Conservation (phyloP, 257 asterid species). For the Linderniella brevidens region DNA sequence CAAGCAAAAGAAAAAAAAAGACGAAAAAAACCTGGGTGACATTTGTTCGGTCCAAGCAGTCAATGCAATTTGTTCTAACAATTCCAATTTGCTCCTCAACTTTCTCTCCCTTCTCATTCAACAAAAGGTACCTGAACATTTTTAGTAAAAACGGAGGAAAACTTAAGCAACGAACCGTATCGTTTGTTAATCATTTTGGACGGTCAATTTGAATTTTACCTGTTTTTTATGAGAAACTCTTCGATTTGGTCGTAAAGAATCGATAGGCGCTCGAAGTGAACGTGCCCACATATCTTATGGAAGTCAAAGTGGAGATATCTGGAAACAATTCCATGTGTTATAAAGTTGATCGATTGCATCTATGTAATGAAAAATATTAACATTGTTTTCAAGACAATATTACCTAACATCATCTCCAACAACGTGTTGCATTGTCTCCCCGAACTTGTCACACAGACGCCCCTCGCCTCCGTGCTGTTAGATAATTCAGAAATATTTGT, state of each 20-base stretch:
- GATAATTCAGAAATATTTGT: neutral
- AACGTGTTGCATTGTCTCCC: constrained; percentile 55
- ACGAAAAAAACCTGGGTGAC: constrained; percentile 71
- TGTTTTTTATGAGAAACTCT: constrained; percentile 85
- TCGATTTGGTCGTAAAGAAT: constrained; percentile 81
- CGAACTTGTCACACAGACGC: constrained; percentile 56
- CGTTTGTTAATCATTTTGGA: too few species aligned
- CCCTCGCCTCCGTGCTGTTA: constrained; percentile 96
- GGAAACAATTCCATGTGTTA: constrained; percentile 18
- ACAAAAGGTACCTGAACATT: constrained; percentile 58
- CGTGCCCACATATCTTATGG: constrained; percentile 91
- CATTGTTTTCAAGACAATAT: constrained; percentile 11
- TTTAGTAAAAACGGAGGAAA: neutral
- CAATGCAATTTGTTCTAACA: constrained; percentile 94
- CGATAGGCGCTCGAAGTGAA: constrained; percentile 94
- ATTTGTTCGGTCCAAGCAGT: constrained; percentile 96
- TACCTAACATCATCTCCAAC: constrained; percentile 38
- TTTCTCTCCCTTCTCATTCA: constrained; percentile 83
- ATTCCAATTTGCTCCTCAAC: constrained; percentile 76
- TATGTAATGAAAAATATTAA: constrained; percentile 12
- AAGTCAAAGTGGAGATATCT: constrained; percentile 96
- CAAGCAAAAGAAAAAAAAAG: constrained; percentile 3
- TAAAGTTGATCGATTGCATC: constrained; percentile 13
- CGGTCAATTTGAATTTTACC: constrained; percentile 23
- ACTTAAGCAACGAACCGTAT: too few species aligned